Conservation (phyloP, 1,139 yeast genomes). For the Eremothecium sinecaudum region DNA sequence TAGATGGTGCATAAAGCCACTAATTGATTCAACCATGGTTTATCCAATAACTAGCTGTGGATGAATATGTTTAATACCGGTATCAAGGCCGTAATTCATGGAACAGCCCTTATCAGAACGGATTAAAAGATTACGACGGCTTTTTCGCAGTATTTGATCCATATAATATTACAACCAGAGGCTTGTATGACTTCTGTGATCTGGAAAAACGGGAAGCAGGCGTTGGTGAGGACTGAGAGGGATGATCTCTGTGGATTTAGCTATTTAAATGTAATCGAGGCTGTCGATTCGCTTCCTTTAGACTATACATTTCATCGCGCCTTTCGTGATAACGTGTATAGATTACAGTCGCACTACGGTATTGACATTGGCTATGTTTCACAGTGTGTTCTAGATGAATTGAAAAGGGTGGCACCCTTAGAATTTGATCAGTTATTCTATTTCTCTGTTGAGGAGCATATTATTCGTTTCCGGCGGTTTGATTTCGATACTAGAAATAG, state of each 20-base stretch:
- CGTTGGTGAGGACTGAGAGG: slow-evolving; percentile 19
- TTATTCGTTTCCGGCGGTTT: slow-evolving; percentile 14
- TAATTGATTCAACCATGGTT: slow-evolving; percentile 9
- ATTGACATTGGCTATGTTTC: slow-evolving; percentile 24
- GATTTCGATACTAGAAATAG: slow-evolving; percentile 20
- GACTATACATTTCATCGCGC: slow-evolving; percentile 14
- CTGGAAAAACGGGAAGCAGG: slow-evolving; percentile 13
- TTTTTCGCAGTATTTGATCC: no score
- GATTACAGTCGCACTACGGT: slow-evolving; percentile 20
- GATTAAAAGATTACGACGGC: no score
- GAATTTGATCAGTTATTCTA: slow-evolving; percentile 14
- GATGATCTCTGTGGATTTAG: slow-evolving; percentile 20
- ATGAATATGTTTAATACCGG: no score
- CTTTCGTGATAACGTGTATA: slow-evolving; percentile 21
- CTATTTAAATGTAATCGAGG: slow-evolving; percentile 20
- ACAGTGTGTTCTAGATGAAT: slow-evolving; percentile 18
- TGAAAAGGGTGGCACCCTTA: slow-evolving; percentile 12
- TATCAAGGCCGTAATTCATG: no score
- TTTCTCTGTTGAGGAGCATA: slow-evolving; percentile 8
- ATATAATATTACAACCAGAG: no score
- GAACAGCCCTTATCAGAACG: no score
- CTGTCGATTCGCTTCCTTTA: slow-evolving; percentile 25
- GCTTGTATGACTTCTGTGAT: slow-evolving; percentile 20
- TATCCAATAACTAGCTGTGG: no score
- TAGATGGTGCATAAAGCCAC: slow-evolving; percentile 11